A percentile compares a stretch with the other conserved stretches of the same genome.
Evolutionary conservation across 352 stramenopile genomes (phyloP).

Genomic region (Pythium sukuiense): DNA sequence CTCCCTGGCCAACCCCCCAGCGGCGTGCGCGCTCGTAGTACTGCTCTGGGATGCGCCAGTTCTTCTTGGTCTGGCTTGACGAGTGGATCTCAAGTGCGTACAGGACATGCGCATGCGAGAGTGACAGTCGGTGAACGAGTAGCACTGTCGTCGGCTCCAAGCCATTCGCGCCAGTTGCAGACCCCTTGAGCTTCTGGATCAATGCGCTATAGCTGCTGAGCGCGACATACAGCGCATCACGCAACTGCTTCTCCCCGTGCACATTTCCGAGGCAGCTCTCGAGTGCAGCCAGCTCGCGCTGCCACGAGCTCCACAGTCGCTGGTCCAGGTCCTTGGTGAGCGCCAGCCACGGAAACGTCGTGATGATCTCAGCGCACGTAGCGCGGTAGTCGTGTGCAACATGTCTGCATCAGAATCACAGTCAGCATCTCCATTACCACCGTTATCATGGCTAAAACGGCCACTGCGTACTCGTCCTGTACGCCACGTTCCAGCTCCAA

Average conservation of each 20-base stretch:
- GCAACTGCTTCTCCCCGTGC: conserved; percentile 18
- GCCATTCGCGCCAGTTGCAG: not conserved
- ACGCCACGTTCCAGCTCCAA: conserved; percentile 10
- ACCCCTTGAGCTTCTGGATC: conserved; percentile 26
- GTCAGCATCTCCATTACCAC: not conserved
- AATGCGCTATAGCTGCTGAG: conserved; percentile 27
- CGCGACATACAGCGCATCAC: conserved; percentile 21
- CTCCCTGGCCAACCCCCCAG: conserved; percentile 14
- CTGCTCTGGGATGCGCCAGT: conserved; percentile 23
- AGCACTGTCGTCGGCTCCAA: conserved; percentile 2
- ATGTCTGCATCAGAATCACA: conserved; percentile 10
- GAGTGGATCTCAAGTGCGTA: conserved; percentile 27
- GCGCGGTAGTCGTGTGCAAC: conserved; percentile 21
- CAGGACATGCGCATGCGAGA: conserved; percentile 24
- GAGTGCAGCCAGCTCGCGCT: conserved; percentile 47
- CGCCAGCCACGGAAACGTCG: conserved; percentile 21
- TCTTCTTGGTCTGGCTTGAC: conserved; percentile 12
- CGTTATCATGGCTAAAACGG: not conserved
- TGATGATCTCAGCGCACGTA: conserved; percentile 22
- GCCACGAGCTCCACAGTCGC: conserved; percentile 67
- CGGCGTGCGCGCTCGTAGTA: conserved; percentile 26
- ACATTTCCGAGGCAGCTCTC: conserved; percentile 21
- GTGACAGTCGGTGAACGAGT: conserved; percentile 25
- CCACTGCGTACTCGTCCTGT: not conserved
- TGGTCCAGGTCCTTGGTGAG: conserved; percentile 40